phyloP scores from a whole-genome alignment of 75 land plant species.

The Gnetum montanum region DNA sequence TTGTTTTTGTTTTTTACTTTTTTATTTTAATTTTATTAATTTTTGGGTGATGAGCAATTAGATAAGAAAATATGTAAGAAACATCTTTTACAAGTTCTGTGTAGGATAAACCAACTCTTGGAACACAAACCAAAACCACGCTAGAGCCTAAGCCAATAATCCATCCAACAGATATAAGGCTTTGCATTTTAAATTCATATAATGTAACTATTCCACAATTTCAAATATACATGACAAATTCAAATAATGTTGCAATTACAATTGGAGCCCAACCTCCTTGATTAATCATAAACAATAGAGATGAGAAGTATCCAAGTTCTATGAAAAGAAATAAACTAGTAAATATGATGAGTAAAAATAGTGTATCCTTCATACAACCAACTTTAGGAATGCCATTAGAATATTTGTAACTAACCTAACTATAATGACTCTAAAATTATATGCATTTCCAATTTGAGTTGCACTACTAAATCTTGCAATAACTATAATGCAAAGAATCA shows the following conservation, averaged over 20 bases:
- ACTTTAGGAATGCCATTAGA: slow-evolving; percentile 26
- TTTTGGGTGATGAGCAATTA: slow-evolving; percentile 10
- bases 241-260: slow-evolving; percentile 12
- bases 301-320: slow-evolving; percentile 20
- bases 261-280: slow-evolving; percentile 33
- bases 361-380: slow-evolving; percentile 29
- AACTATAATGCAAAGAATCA: slow-evolving; percentile 23
- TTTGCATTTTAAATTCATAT: slow-evolving; percentile 17
- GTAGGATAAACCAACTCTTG: slow-evolving; percentile 26
- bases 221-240: slow-evolving; percentile 24
- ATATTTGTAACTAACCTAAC: slow-evolving; percentile 38
- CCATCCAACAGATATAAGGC: slow-evolving; percentile 13
- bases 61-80: slow-evolving; percentile 13
- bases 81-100: slow-evolving; percentile 21
- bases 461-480: slow-evolving; percentile 19
- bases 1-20: too few relatives aligned
- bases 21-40: too few relatives aligned
- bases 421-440: slow-evolving; percentile 30
- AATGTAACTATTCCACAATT: slow-evolving; percentile 17
- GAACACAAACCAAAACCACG: slow-evolving; percentile 21
- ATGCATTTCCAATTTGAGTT: slow-evolving; percentile 30
- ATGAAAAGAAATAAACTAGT: slow-evolving; percentile 13
- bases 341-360: slow-evolving; percentile 10
- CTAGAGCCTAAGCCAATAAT: slow-evolving; percentile 10
- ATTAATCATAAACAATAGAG: slow-evolving; percentile 18